Evolutionary conservation across 2,329 filamentous ascomycete genomes (phyloP).

Genomic region (Pestalotiopsis fici): DNA sequence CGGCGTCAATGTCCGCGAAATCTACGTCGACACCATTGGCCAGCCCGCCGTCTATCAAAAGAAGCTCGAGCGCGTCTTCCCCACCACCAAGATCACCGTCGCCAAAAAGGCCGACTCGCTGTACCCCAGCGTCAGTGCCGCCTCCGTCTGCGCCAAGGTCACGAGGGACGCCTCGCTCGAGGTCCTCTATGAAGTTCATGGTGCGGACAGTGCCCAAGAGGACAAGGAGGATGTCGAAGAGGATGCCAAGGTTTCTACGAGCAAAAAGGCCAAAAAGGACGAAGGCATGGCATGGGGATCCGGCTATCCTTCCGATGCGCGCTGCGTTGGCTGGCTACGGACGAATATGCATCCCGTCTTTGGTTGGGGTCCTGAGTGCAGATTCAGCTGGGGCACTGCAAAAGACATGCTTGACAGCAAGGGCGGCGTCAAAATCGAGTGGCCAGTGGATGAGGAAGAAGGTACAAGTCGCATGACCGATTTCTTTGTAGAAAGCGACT

Average conservation of each 20-base stretch:
- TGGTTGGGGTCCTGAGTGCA: slow-evolving; percentile 90
- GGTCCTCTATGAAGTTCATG: slow-evolving; percentile 65
- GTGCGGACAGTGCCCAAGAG: slow-evolving; percentile 23
- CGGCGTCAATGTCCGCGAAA: slow-evolving; percentile 82
- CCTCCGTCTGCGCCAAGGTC: slow-evolving; percentile 94
- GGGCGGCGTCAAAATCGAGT: slow-evolving; percentile 73
- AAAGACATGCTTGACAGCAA: slow-evolving; percentile 91
- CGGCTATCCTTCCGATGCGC: slow-evolving; percentile 86
- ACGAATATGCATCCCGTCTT: slow-evolving; percentile 89
- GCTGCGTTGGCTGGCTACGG: slow-evolving; percentile 80
- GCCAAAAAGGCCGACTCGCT: slow-evolving; percentile 91
- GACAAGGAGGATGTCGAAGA: not conserved
- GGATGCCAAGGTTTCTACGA: slow-evolving; percentile 42
- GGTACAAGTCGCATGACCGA: slow-evolving; percentile 73
- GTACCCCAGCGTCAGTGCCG: slow-evolving; percentile 90
- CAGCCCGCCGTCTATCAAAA: slow-evolving; percentile 81
- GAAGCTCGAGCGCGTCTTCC: slow-evolving; percentile 82
- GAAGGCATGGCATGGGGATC: slow-evolving; percentile 72
- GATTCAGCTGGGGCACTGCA: slow-evolving; percentile 94
- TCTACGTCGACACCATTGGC: slow-evolving; percentile 95
- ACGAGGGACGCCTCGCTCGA: slow-evolving; percentile 90
- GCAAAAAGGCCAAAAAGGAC: not conserved
- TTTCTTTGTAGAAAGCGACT: slow-evolving; percentile 58
- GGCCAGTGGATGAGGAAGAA: slow-evolving; percentile 75
- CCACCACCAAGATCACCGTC: slow-evolving; percentile 72